Conservation (phyloP, 495 filamentous ascomycete genomes). For the Daldinia decipiens region DNA sequence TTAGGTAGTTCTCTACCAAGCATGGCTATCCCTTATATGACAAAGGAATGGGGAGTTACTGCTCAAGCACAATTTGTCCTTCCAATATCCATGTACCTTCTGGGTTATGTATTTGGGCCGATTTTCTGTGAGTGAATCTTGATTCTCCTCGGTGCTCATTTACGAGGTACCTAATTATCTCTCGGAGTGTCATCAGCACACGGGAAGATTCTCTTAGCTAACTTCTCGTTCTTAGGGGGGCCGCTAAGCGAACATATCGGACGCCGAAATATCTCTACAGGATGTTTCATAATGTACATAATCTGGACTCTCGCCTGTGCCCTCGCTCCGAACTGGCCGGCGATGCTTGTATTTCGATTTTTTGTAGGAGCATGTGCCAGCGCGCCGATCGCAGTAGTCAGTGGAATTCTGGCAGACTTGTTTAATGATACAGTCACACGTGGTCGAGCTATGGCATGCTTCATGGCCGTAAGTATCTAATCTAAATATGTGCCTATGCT, state of each 20-base stretch:
- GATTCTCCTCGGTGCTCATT: neutral
- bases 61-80: conserved; percentile 69
- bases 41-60: conserved; percentile 66
- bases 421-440: conserved; percentile 64
- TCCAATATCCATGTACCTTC: conserved; percentile 77
- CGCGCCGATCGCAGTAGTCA: conserved; percentile 74
- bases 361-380: conserved; percentile 72
- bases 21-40: conserved; percentile 68
- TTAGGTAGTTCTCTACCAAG: conserved; percentile 74
- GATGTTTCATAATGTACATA: conserved; percentile 70
- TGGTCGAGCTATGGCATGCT: conserved; percentile 75
- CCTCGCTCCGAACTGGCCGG: conserved; percentile 72
- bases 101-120: conserved; percentile 72
- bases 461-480: conserved; percentile 67
- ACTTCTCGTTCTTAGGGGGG: conserved; percentile 54
- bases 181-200: neutral
- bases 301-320: conserved; percentile 76
- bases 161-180: neutral
- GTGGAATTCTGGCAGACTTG: conserved; percentile 80
- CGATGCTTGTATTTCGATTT: conserved; percentile 74
- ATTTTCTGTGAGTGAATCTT: conserved; percentile 38
- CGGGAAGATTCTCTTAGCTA: conserved; percentile 21
- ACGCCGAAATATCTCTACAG: conserved; percentile 68
- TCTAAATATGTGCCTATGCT: neutral
- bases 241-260: conserved; percentile 78